Base-by-base conservation (phyloP, 2,329 filamentous ascomycete species). In the Phialocephala subalpina region DNA sequence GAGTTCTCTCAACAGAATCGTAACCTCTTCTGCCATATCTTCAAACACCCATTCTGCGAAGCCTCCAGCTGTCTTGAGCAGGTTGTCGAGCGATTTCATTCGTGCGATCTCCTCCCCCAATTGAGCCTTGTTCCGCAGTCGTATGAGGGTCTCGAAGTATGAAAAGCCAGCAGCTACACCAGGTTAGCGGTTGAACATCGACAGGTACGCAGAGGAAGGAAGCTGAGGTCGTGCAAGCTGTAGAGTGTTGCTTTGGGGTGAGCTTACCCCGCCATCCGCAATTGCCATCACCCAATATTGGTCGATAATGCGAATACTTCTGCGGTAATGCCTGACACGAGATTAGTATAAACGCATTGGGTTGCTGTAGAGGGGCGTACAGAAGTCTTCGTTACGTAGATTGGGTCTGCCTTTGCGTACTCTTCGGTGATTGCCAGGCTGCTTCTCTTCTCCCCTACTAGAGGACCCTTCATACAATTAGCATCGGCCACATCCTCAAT, bases 251-350 rank as follows among this genome's bases (percentile, higher is more conserved):
- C 64, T 60, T 42, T 68, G 67, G 66, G 58, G 69, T 65, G 70
- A 70, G 82, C 90, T 83, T 85, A 97, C 95, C 96, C 90, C 95
- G 88, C 95, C 96, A 98, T 75, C 95, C 96, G 80, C 96, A 98
- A 77, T 97, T 97, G 66, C 96, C 96, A 80, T 98, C 95, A 61
- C 96, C 95, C 79, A 92, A 90, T 77, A 97, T 89, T 12, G 90
- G 90, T 63, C 96, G 92, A 77, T 95, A 97, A 77, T 94, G 90
- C 22, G 93, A 92, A 78, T 97, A 97, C 64, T 91, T 93, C 73
- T 90, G 85, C 7, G 94, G 91, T 62, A 99, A 85, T 22, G 90
- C 86, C 94, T 97, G 72, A 61, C 18, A 65, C 25, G 14, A 55
- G 14, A 47, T 55, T 55, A 60, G 57, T 53, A 22, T 38, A 53